A percentile compares a stretch with the other conserved stretches of the same genome.
Conservation (phyloP, 768 basidiomycete species). For the Boletus reticuloceps region DNA sequence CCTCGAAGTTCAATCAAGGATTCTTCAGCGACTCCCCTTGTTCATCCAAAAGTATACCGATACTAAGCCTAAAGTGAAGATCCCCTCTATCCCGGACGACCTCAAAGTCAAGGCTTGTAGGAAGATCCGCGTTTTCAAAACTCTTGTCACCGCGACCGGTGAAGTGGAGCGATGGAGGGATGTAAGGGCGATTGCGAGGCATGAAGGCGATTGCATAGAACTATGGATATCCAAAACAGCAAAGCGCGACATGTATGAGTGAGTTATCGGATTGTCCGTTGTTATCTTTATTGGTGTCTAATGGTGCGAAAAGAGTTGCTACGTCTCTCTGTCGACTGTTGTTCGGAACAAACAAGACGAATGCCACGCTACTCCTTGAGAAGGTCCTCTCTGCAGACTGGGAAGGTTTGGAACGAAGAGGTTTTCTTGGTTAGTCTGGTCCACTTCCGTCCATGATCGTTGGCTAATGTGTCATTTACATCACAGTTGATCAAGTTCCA, state of each 20-base stretch:
- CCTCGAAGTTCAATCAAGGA: constrained; percentile 48
- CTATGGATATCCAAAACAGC: constrained; percentile 69
- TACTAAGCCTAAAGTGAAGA: constrained; percentile 50
- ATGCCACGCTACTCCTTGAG: constrained; percentile 83
- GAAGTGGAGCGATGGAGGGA: constrained; percentile 50
- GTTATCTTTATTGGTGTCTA: too few species aligned
- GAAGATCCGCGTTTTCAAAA: constrained; percentile 26
- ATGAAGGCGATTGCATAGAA: constrained; percentile 41
- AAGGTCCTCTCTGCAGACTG: constrained; percentile 90
- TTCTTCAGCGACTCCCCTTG: constrained; percentile 78
- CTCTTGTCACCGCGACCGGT: constrained; percentile 34
- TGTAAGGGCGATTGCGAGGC: constrained; percentile 52
- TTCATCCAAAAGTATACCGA: constrained; percentile 84
- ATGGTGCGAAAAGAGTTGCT: too few species aligned
- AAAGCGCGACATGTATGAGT: too few species aligned
- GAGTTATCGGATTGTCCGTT: too few species aligned
- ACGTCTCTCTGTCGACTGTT: too few species aligned
- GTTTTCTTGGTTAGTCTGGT: constrained; percentile 65
- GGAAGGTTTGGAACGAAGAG: constrained; percentile 68
- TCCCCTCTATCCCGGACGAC: constrained; percentile 50
- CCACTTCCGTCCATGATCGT: neutral
- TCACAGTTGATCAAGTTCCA: constrained; percentile 77
- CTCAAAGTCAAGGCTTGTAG: constrained; percentile 65
- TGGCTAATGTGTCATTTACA: neutral
- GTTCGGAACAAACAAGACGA: constrained; percentile 70